These are phyloP conservation scores for Kodamaea arcana DNA, from an alignment of 1,139 yeast species.

Conservation along the genomic window DNA sequence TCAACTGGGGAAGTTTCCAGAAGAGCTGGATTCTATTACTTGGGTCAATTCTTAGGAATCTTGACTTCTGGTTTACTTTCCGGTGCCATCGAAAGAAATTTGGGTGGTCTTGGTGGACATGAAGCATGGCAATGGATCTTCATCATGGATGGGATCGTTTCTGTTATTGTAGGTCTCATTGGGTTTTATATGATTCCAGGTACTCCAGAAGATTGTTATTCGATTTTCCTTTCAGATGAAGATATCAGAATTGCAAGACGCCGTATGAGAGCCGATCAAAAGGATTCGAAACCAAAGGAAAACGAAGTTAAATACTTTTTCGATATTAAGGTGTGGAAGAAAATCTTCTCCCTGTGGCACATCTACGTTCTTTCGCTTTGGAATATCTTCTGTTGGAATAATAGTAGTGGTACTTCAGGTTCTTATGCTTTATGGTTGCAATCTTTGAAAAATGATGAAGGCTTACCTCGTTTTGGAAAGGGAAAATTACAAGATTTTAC, in stretches of 20 bases:
- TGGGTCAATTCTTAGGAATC: constrained; percentile 59
- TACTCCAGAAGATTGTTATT: constrained; percentile 58
- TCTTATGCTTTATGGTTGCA: constrained; percentile 50
- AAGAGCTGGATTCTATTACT: constrained; percentile 57
- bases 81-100: constrained; percentile 49
- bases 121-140: constrained; percentile 75
- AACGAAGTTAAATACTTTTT: constrained; percentile 22
- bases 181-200: constrained; percentile 68
- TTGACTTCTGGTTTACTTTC: constrained; percentile 63
- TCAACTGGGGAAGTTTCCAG: constrained; percentile 53
- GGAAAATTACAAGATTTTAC: constrained; percentile 39
- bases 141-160: constrained; percentile 60
- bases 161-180: constrained; percentile 55
- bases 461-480: constrained; percentile 22
- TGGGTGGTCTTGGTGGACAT: constrained; percentile 48
- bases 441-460: constrained; percentile 25
- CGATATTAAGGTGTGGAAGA: constrained; percentile 43
- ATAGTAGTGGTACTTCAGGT: constrained; percentile 42
- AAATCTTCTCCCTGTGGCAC: constrained; percentile 52
- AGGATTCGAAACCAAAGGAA: constrained; percentile 27
- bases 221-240: constrained; percentile 55
- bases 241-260: constrained; percentile 60
- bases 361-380: constrained; percentile 47
- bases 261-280: constrained; percentile 47
- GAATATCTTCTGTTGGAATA: constrained; percentile 64